Conservation (phyloP, 176 grass and related monocot species). For the Tillandsia leiboldiana region DNA sequence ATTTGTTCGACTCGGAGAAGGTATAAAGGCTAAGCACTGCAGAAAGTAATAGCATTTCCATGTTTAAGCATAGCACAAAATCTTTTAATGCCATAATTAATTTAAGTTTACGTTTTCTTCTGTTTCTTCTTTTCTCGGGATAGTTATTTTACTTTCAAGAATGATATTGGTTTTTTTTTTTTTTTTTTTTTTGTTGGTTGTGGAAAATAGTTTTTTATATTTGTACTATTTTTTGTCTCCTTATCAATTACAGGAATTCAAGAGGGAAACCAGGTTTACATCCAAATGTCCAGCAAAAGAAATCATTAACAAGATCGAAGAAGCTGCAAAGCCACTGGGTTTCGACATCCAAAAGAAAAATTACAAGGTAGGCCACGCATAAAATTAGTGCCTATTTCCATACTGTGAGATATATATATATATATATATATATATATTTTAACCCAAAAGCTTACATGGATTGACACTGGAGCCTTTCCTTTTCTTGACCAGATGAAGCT, state of each 20-base stretch:
- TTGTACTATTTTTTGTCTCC: conserved; percentile 5
- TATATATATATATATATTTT: too few relatives aligned
- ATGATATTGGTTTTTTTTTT: not conserved
- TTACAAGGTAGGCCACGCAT: conserved; percentile 56
- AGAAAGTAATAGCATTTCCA: not conserved
- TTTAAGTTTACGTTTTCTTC: too few relatives aligned
- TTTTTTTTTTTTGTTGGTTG: not conserved
- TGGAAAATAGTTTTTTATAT: not conserved
- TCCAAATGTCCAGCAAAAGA: conserved; percentile 81
- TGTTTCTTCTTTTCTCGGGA: too few relatives aligned
- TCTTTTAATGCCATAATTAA: not conserved
- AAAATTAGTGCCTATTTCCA: conserved; percentile 10
- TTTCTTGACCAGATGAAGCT: conserved; percentile 63
- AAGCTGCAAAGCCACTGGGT: conserved; percentile 95
- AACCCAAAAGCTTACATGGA: not conserved
- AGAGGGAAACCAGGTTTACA: conserved; percentile 95
- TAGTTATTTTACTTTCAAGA: not conserved
- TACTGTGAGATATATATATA: not conserved
- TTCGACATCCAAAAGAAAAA: conserved; percentile 97
- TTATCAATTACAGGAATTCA: conserved; percentile 53
- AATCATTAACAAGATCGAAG: conserved; percentile 86
- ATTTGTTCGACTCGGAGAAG: conserved; percentile 83
- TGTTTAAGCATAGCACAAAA: not conserved
- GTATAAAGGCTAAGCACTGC: conserved; percentile 19
- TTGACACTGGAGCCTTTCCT: conserved; percentile 4